Percentiles rank a stretch among this genome's conserved stretches.
These are phyloP conservation scores for Taiwanofungus camphoratus DNA, from an alignment of 1,284 basidiomycete species.

Conservation along the genomic window DNA sequence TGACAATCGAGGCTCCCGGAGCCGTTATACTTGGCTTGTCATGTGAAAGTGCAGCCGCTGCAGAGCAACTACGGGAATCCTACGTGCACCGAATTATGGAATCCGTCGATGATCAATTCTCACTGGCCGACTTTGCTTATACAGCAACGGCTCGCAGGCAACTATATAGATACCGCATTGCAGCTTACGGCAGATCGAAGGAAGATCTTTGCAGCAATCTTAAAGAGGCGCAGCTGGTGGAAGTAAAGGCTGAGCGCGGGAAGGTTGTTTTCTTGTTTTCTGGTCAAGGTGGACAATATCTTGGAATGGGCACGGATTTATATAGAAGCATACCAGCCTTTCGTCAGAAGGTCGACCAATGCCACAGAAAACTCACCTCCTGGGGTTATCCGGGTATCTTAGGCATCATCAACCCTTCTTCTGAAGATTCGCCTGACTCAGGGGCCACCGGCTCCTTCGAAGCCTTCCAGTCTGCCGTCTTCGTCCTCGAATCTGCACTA, in stretches of 20 bases:
- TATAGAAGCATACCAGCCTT: slow-evolving; percentile 46
- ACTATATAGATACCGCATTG: slow-evolving; percentile 46
- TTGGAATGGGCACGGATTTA: slow-evolving; percentile 55
- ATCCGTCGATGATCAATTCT: slow-evolving; percentile 18
- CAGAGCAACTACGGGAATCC: slow-evolving; percentile 40
- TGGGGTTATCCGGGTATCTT: slow-evolving; percentile 48
- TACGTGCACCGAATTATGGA: slow-evolving; percentile 42
- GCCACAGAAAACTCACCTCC: slow-evolving; percentile 42
- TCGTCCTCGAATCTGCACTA: slow-evolving; percentile 57
- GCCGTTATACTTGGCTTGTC: slow-evolving; percentile 51
- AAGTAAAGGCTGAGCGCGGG: slow-evolving; percentile 23
- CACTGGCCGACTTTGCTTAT: slow-evolving; percentile 52
- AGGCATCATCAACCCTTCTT: slow-evolving; percentile 34
- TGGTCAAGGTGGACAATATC: slow-evolving; percentile 63
- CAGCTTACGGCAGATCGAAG: slow-evolving; percentile 36
- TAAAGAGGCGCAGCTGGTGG: slow-evolving; percentile 26
- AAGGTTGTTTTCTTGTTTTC: slow-evolving; percentile 61
- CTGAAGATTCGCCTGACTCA: slow-evolving; percentile 17
- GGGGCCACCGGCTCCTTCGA: slow-evolving; percentile 32
- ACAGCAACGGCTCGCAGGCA: slow-evolving; percentile 60
- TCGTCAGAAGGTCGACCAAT: slow-evolving; percentile 46
- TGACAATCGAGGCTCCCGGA: not conserved
- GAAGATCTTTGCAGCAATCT: slow-evolving; percentile 44
- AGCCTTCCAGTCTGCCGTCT: slow-evolving; percentile 47
- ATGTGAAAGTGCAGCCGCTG: slow-evolving; percentile 43